Evolutionary conservation across 805 yeast species (phyloP).

Genomic region (Candida gorgasii): DNA sequence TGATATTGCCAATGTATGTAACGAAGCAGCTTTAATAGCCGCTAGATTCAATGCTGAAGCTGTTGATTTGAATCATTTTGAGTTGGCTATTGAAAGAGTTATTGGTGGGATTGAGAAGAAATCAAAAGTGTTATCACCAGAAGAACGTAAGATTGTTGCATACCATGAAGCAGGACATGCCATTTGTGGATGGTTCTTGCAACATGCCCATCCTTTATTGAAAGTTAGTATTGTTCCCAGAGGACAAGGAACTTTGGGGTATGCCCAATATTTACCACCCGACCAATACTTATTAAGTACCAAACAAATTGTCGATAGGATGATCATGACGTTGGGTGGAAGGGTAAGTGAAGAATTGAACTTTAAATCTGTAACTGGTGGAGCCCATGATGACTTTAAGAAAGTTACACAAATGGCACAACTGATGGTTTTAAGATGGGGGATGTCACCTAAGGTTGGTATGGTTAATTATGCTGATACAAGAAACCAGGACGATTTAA

Average conservation of each 20-base stretch:
- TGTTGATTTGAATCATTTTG: slow-evolving; percentile 81
- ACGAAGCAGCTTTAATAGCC: slow-evolving; percentile 96
- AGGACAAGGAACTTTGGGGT: slow-evolving; percentile 96
- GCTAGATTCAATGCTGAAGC: slow-evolving; percentile 77
- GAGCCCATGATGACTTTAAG: slow-evolving; percentile 95
- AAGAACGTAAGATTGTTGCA: slow-evolving; percentile 89
- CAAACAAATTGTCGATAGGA: slow-evolving; percentile 79
- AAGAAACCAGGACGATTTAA: slow-evolving; percentile 53
- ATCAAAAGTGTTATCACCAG: slow-evolving; percentile 76
- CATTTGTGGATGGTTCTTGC: slow-evolving; percentile 93
- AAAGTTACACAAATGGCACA: slow-evolving; percentile 94
- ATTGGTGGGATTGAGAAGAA: slow-evolving; percentile 95
- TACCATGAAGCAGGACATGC: slow-evolving; percentile 99
- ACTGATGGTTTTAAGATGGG: slow-evolving; percentile 87
- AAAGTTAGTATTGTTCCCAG: slow-evolving; percentile 97
- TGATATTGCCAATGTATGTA: slow-evolving; percentile 94
- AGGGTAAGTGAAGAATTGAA: slow-evolving; percentile 94
- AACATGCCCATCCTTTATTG: slow-evolving; percentile 87
- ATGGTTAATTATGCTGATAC: slow-evolving; percentile 34
- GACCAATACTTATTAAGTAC: slow-evolving; percentile 80
- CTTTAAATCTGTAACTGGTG: slow-evolving; percentile 89
- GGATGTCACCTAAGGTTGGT: slow-evolving; percentile 91
- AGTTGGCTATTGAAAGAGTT: slow-evolving; percentile 94
- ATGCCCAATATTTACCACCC: slow-evolving; percentile 95
- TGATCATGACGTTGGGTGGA: slow-evolving; percentile 98